Conservation (phyloP, 2,329 filamentous ascomycete species). For the Cladosporium austrohemisphaericum region DNA sequence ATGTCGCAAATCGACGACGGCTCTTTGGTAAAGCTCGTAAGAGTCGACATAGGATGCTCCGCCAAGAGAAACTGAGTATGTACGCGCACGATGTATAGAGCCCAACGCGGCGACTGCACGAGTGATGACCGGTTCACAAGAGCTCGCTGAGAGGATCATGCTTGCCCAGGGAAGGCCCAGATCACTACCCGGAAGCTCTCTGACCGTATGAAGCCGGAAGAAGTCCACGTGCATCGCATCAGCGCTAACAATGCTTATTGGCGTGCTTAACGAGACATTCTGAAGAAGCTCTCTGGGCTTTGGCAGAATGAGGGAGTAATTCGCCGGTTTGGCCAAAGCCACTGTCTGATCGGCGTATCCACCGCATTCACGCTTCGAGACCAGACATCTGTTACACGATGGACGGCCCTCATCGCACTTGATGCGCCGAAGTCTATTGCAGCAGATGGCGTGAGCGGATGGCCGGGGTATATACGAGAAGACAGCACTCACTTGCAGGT, state of each 20-base stretch:
- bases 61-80: background rate
- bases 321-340: background rate
- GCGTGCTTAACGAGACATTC: background rate
- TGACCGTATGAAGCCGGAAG: slow-evolving; percentile 3
- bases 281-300: slow-evolving; percentile 1
- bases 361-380: background rate
- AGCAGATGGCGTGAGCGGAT: background rate
- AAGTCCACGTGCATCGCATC: slow-evolving; percentile 6
- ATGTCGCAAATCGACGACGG: background rate
- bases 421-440: slow-evolving; percentile 12
- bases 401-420: slow-evolving; percentile 18
- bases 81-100: background rate
- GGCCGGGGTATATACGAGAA: background rate
- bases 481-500: slow-evolving; percentile 7
- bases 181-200: slow-evolving; percentile 6
- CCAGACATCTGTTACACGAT: slow-evolving; percentile 9
- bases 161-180: slow-evolving; percentile 1
- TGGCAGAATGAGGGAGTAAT: background rate
- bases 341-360: background rate
- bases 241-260: background rate
- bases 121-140: background rate
- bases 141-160: background rate
- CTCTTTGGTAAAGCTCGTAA: slow-evolving; percentile 2
- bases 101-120: slow-evolving; percentile 4
- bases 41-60: background rate